These are phyloP conservation scores for Alternaria alternata DNA, from an alignment of 2,329 filamentous ascomycete genomes.

Conservation along the genomic window DNA sequence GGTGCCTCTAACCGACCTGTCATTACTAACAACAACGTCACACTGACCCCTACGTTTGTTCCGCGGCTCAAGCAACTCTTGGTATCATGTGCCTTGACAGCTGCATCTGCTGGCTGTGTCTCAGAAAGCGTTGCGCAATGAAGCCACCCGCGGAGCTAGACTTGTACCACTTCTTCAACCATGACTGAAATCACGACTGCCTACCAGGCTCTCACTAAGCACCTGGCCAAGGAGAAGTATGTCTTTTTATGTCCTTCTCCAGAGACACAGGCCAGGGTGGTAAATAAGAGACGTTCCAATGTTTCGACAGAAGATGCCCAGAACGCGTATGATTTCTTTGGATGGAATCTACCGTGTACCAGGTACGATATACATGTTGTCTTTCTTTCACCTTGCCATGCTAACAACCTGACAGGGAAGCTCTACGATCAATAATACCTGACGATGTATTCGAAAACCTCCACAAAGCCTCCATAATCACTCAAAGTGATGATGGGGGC, in stretches of 20 bases:
- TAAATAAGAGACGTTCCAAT: slow-evolving; percentile 23
- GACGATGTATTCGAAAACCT: slow-evolving; percentile 22
- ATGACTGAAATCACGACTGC: slow-evolving; percentile 21
- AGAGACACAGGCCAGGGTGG: slow-evolving; percentile 30
- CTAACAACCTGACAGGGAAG: slow-evolving; percentile 14
- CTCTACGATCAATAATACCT: slow-evolving; percentile 23
- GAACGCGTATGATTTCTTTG: slow-evolving; percentile 32
- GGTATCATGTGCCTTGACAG: slow-evolving; percentile 1
- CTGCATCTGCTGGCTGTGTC: neutral
- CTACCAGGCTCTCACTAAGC: slow-evolving; percentile 22
- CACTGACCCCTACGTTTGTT: slow-evolving; percentile 19
- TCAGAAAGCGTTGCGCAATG: slow-evolving; percentile 1
- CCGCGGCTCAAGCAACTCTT: slow-evolving; percentile 9
- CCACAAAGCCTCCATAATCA: slow-evolving; percentile 17
- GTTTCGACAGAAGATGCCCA: slow-evolving; percentile 24
- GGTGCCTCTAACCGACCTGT: neutral
- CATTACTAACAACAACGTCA: slow-evolving; percentile 25
- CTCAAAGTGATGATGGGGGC: slow-evolving; percentile 4
- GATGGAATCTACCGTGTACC: slow-evolving; percentile 31
- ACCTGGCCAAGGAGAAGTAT: slow-evolving; percentile 24
- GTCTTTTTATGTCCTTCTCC: slow-evolving; percentile 33
- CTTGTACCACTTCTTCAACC: slow-evolving; percentile 1
- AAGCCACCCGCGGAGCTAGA: slow-evolving; percentile 9
- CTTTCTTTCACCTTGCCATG: neutral
- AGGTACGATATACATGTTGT: slow-evolving; percentile 11